These are phyloP conservation scores for Phyllosticta citrichinensis DNA, from an alignment of 2,329 filamentous ascomycete species.

Conservation along the genomic window DNA sequence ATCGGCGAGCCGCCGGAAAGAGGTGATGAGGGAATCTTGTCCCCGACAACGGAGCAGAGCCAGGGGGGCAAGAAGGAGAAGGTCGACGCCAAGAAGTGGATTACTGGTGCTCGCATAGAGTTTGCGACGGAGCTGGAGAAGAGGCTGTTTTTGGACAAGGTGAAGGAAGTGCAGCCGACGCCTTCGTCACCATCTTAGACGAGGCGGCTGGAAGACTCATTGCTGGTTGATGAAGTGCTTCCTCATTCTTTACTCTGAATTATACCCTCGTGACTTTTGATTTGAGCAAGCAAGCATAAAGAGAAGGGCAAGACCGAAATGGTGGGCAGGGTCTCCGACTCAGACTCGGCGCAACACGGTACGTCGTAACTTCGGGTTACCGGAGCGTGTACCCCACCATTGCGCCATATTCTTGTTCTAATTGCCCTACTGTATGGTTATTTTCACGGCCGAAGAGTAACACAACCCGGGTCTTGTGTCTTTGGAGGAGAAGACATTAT, in stretches of 20 bases:
- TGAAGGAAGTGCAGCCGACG: slow-evolving; percentile 26
- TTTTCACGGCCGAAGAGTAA: no score
- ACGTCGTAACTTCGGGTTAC: no score
- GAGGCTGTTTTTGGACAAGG: slow-evolving; percentile 28
- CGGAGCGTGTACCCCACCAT: no score
- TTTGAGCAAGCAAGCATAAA: no score
- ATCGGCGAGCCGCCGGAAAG: slow-evolving; percentile 15
- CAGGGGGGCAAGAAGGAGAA: background rate
- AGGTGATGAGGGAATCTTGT: slow-evolving; percentile 14
- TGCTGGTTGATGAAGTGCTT: no score
- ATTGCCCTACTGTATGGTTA: no score
- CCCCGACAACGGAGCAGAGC: slow-evolving; percentile 2
- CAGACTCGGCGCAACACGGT: no score
- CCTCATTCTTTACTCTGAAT: no score
- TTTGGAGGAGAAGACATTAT: background rate
- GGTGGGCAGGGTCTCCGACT: no score
- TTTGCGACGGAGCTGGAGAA: slow-evolving; percentile 35
- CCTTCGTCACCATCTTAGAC: background rate
- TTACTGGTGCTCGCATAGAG: slow-evolving; percentile 34
- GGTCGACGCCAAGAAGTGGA: slow-evolving; percentile 27
- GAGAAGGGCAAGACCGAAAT: no score
- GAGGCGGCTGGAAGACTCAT: background rate
- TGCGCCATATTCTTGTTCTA: no score
- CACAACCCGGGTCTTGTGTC: background rate
- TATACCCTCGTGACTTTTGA: no score